Base-by-base conservation (phyloP, 257 asterid genomes). In the Nicotiana obtusifolia region DNA sequence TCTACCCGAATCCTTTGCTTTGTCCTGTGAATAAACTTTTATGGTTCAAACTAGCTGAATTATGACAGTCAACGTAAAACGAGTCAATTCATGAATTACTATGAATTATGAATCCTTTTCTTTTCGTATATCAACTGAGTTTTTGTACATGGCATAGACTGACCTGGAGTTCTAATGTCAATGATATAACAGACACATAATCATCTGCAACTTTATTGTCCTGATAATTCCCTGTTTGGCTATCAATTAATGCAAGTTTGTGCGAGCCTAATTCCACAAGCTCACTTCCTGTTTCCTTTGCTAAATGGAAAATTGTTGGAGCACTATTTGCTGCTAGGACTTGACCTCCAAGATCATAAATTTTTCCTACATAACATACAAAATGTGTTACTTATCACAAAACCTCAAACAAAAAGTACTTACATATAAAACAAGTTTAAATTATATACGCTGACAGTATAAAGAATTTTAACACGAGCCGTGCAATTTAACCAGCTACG, bases 271-370 rank as follows among this genome's bases (percentile, higher is more conserved):
- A 83, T 85, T 94, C 97, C 77, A 86, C 98, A 10, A 94, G 85
- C 64, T 91, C 94, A 10, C 88, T 88, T 1, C 90, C 94, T 78
- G 84, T 86, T 88, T 92, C 98, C 80, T 91, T 91, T 1, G 97
- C 95, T 83, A 94, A 61, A 79, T 89, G 87, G 56, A 92, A 94
- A 56, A 94, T 89, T 3, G 93, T 89, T 7, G 98, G 98, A 24
- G 98, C 93, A 83, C 98, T 92, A 82, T 89, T 91, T 5, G 97
- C 97, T 17, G 98, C 97, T 31, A 94, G 95, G 35, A 94, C 98
- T 86, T 94, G 97, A 41, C 97, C 98, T 68, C 98, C 97, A 30
- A 94, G 98, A 85, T 94, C 98, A 82, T 94, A 94, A 41, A 88
- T 65, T 41, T 76, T 91, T 82, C 98, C 97, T 93, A 89, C 85